Evolutionary conservation across 257 asterid genomes (phyloP), one percentile per base, ranked within the genome.

Genomic region (Catharanthus roseus): DNA sequence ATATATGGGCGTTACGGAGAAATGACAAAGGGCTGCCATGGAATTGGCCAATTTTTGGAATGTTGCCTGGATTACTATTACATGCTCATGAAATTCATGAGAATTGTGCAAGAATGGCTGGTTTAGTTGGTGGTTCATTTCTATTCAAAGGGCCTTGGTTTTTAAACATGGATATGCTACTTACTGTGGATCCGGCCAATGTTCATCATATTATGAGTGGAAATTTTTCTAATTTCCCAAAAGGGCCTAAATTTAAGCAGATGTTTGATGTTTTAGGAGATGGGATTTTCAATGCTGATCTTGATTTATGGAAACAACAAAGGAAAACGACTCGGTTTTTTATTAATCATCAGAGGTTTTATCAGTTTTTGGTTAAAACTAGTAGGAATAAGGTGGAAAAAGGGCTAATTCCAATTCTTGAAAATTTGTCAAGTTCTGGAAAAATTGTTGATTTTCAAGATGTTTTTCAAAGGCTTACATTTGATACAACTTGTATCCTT

Each of bases 231-330:
- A 88, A 88, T 53, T 86, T 76, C 33, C 91, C 91, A 0, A 88
- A 88, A 58, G 91, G 91, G 28, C 83, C 85, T 1, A 65, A 77
- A 15, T 88, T 86, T 60, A 81, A 68, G 31, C 77, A 86, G 56
- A 84, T 84, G 31, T 88, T 88, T 51, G 88, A 88, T n/a, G 85
- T 86, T 60, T 62, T 88, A 60, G 91, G 95, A 10, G 87, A 88
- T 7, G 95, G 91, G 50, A 88, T 86, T 31, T 88, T 88, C 82
- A 86, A 83, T 62, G 60, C 91, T 0, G 95, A 88, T 57, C 1
- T 70, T 24, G 86, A 85, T 39, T 53, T 75, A 24, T 88, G 92
- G 95, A 74, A 66, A 75, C 66, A 21, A 26, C 91, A 86, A 57
- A 68, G 95, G 68, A 84, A 69, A 75, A 77, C 63, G 5, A 80